Evolutionary conservation across 1,284 basidiomycete species (phyloP), one percentile per base, ranked within the genome.

Genomic region (Melampsora larici-populina): DNA sequence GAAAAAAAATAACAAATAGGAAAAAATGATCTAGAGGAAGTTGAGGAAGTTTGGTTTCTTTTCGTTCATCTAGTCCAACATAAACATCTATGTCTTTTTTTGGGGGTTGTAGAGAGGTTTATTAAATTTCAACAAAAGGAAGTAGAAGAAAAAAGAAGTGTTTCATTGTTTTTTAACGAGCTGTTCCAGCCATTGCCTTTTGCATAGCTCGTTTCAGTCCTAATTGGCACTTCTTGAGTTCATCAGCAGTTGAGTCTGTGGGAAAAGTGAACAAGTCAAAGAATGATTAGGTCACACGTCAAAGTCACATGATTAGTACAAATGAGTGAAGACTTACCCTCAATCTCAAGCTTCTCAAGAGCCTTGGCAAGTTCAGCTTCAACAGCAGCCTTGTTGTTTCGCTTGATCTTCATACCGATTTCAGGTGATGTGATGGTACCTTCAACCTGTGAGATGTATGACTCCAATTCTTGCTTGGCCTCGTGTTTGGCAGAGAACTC

Each of bases 401-500:
- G 91, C 89, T 96, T 97, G 85, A 97, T 90, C 88, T 97, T 97
- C 90, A 93, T 91, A 83, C 91, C 91, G 82, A 97, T 92, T 86
- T 97, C 94, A 71, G 95, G 94, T 65, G 91, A 91, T 77, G 92
- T 92, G 86, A 96, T 93, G 80, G 92, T 95, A 84, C 88, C 88
- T 88, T 96, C 94, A 82, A 95, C 92, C 85, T 93, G 91, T 87
- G 95, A 92, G 84, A 97, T 88, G 87, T 97, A 96, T 55, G 93
- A 90, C 87, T 97, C 95, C 79, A 97, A 90, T 85, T 96, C 94
- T 78, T 93, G 92, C 87, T 95, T 96, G 81, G 95, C 93, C 86
- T 97, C 94, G 85, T 97, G 94, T 81, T 91, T 91, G 79, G 94
- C 91, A 81, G 93, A 91, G 88, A 94, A 96, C 85, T 97, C 94